These are phyloP conservation scores for Micromonas commoda DNA, from an alignment of 139 green algal genomes.

Conservation along the genomic window DNA sequence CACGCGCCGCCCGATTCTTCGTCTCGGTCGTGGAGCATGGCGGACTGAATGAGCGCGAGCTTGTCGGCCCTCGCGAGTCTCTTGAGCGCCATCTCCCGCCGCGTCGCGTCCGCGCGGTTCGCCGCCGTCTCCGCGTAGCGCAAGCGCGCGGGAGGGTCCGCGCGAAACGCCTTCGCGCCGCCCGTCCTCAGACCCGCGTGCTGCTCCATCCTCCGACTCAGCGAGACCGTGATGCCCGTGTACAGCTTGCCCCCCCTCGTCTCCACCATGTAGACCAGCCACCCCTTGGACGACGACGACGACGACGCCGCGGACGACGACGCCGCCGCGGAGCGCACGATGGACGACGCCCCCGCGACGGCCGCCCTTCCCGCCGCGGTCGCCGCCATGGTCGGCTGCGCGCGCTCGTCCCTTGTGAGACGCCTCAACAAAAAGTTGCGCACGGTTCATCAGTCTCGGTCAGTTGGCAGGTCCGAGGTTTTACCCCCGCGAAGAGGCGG, in stretches of 20 bases:
- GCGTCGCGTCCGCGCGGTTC: background rate
- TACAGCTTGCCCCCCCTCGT: background rate
- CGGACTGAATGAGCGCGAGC: constrained; percentile 34
- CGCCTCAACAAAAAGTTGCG: too few relatives aligned
- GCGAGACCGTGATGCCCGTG: background rate
- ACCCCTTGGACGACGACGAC: background rate
- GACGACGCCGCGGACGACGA: too few relatives aligned
- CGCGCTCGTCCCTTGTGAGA: too few relatives aligned
- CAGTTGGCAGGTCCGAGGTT: too few relatives aligned
- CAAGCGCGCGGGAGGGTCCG: background rate
- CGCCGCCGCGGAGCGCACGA: background rate
- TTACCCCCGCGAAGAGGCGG: too few relatives aligned
- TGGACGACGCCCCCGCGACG: background rate
- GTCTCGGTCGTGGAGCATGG: too few relatives aligned
- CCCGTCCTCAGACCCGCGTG: background rate
- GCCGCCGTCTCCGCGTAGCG: background rate
- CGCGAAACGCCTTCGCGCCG: background rate
- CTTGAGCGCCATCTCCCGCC: constrained; percentile 15
- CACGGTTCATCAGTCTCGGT: too few relatives aligned
- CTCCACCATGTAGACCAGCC: background rate
- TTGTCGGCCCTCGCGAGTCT: constrained; percentile 37
- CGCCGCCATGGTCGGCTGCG: too few relatives aligned
- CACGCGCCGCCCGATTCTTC: too few relatives aligned
- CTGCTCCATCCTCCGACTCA: background rate
- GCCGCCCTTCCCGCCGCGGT: too few relatives aligned